Conservation (phyloP, 192 early-diverging fungal species). For the Kappamyces sp. region DNA sequence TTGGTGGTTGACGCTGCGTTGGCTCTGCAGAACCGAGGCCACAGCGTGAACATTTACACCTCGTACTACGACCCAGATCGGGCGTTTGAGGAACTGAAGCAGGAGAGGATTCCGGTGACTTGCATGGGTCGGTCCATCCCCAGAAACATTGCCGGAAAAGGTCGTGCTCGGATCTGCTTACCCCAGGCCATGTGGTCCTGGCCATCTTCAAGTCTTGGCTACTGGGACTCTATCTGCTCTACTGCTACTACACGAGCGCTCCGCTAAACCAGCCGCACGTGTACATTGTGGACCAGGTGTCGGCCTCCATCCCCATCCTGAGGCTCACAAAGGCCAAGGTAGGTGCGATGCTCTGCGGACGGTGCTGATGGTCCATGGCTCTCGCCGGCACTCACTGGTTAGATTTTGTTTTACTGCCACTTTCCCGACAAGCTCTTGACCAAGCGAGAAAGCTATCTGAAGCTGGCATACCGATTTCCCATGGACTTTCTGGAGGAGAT, state of each 20-base stretch:
- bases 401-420: constrained; percentile 94
- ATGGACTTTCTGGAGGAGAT: constrained; percentile 80
- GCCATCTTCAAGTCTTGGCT: constrained; percentile 48
- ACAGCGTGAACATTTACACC: constrained; percentile 77
- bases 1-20: constrained; percentile 88
- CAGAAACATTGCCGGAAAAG: constrained; percentile 57
- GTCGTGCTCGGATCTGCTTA: constrained; percentile 11
- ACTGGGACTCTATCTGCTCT: constrained; percentile 61
- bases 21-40: constrained; percentile 71
- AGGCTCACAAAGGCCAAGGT: constrained; percentile 58
- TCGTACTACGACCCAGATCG: constrained; percentile 83
- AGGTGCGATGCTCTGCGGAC: background rate
- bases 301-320: constrained; percentile 76
- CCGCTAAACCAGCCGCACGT: constrained; percentile 54
- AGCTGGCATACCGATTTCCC: constrained; percentile 69
- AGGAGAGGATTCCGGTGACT: constrained; percentile 64
- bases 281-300: constrained; percentile 82
- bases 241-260: constrained; percentile 10
- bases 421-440: constrained; percentile 87
- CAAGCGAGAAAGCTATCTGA: constrained; percentile 48
- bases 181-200: constrained; percentile 59
- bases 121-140: constrained; percentile 66
- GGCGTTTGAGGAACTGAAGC: constrained; percentile 86
- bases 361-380: background rate
- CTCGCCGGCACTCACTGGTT: background rate